Percentiles rank a stretch among this genome's conserved stretches.
Evolutionary conservation across 164 flowering plant genomes (phyloP).

Genomic region (Dillenia turbinata): DNA sequence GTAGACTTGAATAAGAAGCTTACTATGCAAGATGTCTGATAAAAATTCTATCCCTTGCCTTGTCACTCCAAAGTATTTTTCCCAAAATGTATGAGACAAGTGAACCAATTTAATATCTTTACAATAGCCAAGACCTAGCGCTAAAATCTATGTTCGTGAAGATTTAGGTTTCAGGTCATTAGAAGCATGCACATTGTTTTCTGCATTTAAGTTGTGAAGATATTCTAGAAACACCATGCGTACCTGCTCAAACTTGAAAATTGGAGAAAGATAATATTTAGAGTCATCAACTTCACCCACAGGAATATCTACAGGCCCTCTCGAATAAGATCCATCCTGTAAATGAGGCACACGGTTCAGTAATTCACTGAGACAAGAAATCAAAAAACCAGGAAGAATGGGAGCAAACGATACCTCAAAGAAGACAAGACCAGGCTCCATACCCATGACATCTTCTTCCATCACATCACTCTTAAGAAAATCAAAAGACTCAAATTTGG

Average conservation of each 20-base stretch:
- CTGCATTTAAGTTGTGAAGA: no score
- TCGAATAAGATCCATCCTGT: conserved; percentile 98
- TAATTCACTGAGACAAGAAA: conserved; percentile 1
- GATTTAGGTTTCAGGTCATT: no score
- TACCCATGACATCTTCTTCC: conserved; percentile 91
- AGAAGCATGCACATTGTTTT: no score
- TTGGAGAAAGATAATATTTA: conserved; percentile 63
- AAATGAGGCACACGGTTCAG: conserved; percentile 11
- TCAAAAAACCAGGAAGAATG: not conserved
- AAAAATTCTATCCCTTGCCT: no score
- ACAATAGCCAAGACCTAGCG: no score
- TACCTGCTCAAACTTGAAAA: conserved; percentile 94
- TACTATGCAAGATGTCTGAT: no score
- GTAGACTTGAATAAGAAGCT: no score
- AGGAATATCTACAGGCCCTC: conserved; percentile 93
- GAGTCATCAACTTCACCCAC: conserved; percentile 73
- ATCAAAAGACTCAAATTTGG: conserved; percentile 65
- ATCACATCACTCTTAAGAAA: conserved; percentile 64
- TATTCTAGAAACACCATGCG: conserved; percentile 12
- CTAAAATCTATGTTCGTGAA: no score
- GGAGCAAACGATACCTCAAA: conserved; percentile 66
- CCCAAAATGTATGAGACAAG: no score
- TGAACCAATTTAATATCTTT: no score
- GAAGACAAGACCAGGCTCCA: conserved; percentile 89
- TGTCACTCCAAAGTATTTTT: no score